Percentiles rank a stretch among this genome's conserved stretches.
Evolutionary conservation across 345 rosid species (phyloP).

Genomic region (Bruguiera parviflora): DNA sequence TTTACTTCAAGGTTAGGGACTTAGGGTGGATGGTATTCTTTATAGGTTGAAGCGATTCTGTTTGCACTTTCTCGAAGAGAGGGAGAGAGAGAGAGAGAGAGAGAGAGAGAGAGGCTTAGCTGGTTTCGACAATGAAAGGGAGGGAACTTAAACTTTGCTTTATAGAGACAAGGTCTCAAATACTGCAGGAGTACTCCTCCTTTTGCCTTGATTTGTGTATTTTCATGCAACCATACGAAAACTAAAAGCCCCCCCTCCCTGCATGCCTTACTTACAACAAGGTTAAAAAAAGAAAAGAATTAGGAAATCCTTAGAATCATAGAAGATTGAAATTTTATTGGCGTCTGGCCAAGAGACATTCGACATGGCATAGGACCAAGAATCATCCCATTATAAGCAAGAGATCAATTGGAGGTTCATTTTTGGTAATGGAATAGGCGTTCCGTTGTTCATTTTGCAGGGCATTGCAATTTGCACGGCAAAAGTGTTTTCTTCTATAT

Average conservation of each 20-base stretch:
- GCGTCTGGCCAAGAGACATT: too few relatives aligned
- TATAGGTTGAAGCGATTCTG: conserved; percentile 47
- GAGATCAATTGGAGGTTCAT: too few relatives aligned
- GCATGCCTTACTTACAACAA: conserved; percentile 22
- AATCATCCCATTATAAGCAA: too few relatives aligned
- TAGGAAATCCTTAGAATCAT: too few relatives aligned
- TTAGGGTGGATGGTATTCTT: conserved; percentile 31
- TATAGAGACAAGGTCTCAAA: conserved; percentile 36
- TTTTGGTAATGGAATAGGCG: too few relatives aligned
- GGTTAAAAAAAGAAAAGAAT: background rate
- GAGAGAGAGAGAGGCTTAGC: conserved; percentile 5
- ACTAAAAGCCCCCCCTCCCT: background rate
- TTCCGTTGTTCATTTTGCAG: too few relatives aligned
- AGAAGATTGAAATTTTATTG: too few relatives aligned
- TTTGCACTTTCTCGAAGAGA: conserved; percentile 43
- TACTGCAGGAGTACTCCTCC: background rate
- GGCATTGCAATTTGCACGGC: too few relatives aligned
- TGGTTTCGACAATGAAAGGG: conserved; percentile 30
- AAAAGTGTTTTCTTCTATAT: too few relatives aligned
- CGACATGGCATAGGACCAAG: too few relatives aligned
- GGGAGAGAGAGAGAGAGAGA: conserved; percentile 31
- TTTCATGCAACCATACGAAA: conserved; percentile 37
- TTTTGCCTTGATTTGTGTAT: conserved; percentile 39
- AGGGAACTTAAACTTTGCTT: conserved; percentile 39
- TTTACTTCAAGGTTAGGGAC: background rate